Percentiles rank a stretch among this genome's conserved stretches.
Evolutionary conservation across 1,139 yeast genomes (phyloP).

Genomic region (Schwanniomyces etchellsii): DNA sequence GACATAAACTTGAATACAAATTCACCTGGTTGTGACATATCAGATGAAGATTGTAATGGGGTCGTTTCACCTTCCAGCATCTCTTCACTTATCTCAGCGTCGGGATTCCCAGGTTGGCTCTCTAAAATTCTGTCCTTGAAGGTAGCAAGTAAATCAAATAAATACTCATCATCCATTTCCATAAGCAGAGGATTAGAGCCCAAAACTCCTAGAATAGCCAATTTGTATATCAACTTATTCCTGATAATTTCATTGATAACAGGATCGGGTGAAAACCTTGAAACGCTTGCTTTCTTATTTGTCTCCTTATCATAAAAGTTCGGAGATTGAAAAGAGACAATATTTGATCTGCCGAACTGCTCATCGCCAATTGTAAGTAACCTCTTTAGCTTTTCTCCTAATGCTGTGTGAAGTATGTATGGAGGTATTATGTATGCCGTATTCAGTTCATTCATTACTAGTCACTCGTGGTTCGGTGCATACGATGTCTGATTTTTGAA

Average conservation of each 20-base stretch:
- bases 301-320: slow-evolving; percentile 8
- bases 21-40: slow-evolving; percentile 18
- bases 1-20: slow-evolving; percentile 8
- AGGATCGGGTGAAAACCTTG: slow-evolving; percentile 27
- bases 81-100: slow-evolving; percentile 2
- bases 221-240: slow-evolving; percentile 31
- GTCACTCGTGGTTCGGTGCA: no score
- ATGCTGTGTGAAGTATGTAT: slow-evolving; percentile 33
- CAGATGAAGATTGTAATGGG: slow-evolving; percentile 9
- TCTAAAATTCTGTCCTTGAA: slow-evolving; percentile 25
- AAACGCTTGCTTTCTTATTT: slow-evolving; percentile 8
- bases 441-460: slow-evolving; percentile 7
- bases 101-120: slow-evolving; percentile 2
- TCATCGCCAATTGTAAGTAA: slow-evolving; percentile 18
- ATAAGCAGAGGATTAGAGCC: slow-evolving; percentile 31
- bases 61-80: slow-evolving; percentile 6
- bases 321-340: slow-evolving; percentile 12
- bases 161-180: slow-evolving; percentile 20
- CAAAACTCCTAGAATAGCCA: slow-evolving; percentile 32
- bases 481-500: no score
- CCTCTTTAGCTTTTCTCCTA: slow-evolving; percentile 29
- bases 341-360: slow-evolving; percentile 23
- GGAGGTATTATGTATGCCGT: slow-evolving; percentile 38
- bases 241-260: slow-evolving; percentile 27
- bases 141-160: slow-evolving; percentile 27